phyloP scores from a whole-genome alignment of 2,329 filamentous ascomycete species.

The Elsinoe ampelina region DNA sequence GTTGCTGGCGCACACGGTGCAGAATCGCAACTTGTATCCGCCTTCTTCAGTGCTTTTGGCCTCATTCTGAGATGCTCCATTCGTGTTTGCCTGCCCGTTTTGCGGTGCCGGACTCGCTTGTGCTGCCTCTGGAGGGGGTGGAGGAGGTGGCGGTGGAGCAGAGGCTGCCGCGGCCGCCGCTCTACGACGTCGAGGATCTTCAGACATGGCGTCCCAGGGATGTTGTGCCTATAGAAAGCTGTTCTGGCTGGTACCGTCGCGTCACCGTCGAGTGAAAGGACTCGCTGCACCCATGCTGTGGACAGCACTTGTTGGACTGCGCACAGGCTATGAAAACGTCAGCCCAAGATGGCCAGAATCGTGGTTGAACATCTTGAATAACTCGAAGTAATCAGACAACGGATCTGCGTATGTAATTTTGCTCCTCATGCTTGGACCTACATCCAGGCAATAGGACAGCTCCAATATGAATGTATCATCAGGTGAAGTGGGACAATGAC shows the following conservation, averaged over 20 bases:
- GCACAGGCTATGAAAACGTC: neutral
- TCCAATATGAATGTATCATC: conserved; percentile 19
- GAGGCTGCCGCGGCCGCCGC: conserved; percentile 24
- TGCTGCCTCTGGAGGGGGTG: conserved; percentile 34
- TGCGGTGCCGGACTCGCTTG: conserved; percentile 21
- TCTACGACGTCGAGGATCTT: conserved; percentile 38
- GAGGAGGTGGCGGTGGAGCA: conserved; percentile 44
- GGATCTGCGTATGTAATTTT: conserved; percentile 18
- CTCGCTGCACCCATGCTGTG: neutral
- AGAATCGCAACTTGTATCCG: conserved; percentile 88
- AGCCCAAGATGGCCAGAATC: neutral
- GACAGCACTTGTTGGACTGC: too few species aligned
- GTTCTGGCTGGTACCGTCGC: neutral
- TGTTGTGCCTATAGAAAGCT: neutral
- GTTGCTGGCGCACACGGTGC: conserved; percentile 97
- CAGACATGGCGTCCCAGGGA: conserved; percentile 25
- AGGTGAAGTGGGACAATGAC: neutral
- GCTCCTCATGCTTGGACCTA: conserved; percentile 16
- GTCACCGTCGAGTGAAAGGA: conserved; percentile 5
- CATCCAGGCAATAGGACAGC: conserved; percentile 17
- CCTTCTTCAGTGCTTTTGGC: conserved; percentile 31
- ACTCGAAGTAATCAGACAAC: conserved; percentile 10
- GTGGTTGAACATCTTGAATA: neutral
- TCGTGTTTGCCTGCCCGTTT: conserved; percentile 18
- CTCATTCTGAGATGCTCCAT: conserved; percentile 18